These are phyloP conservation scores for Nemania sp. DNA, from an alignment of 2,329 filamentous ascomycete species.

Conservation along the genomic window DNA sequence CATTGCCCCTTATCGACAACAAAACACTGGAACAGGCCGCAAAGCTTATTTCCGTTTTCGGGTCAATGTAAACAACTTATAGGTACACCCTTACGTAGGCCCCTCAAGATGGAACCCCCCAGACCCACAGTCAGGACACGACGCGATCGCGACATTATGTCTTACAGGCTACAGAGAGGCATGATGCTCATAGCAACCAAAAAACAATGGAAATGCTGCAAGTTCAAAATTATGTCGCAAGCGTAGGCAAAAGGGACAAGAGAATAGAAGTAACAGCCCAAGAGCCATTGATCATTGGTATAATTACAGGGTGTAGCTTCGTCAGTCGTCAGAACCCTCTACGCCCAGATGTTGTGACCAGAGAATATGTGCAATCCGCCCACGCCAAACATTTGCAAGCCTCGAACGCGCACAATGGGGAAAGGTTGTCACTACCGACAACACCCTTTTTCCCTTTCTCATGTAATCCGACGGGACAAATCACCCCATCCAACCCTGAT, in stretches of 20 bases:
- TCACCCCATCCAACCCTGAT: conserved; percentile 28
- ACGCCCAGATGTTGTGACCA: conserved; percentile 24
- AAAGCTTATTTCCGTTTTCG: conserved; percentile 30
- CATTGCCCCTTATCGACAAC: conserved; percentile 35
- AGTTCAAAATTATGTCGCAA: no score
- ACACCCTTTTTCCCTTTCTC: conserved; percentile 6
- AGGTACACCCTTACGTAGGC: not conserved
- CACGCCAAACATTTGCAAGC: conserved; percentile 13
- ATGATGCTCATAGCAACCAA: no score
- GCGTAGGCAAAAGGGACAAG: not conserved
- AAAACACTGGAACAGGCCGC: not conserved
- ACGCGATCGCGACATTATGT: conserved; percentile 24
- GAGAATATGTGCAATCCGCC: conserved; percentile 36
- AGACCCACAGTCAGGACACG: conserved; percentile 7
- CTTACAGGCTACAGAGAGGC: no score
- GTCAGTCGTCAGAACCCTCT: conserved; percentile 39
- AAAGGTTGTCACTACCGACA: conserved; percentile 10
- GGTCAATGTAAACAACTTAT: conserved; percentile 38
- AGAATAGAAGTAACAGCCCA: conserved; percentile 12
- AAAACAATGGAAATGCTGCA: no score
- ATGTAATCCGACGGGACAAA: conserved; percentile 12
- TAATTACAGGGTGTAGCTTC: conserved; percentile 45
- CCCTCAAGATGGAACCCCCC: not conserved
- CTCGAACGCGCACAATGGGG: conserved; percentile 1
- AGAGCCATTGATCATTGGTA: conserved; percentile 34